These are phyloP conservation scores for Colletotrichum sp. DNA, from an alignment of 2,329 filamentous ascomycete genomes.

Conservation along the genomic window DNA sequence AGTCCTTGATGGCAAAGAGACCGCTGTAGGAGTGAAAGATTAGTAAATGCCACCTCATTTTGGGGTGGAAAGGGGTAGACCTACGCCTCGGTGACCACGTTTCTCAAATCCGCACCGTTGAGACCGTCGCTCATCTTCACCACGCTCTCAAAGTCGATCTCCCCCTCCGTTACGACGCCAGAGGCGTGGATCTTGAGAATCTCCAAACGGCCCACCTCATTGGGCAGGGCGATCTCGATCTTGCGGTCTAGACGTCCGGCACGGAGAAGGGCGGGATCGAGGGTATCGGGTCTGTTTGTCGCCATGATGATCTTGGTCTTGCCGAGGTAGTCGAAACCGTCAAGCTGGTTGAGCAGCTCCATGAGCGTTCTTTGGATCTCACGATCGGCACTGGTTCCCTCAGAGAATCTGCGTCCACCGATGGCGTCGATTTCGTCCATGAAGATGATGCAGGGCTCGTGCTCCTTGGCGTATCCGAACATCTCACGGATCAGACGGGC, in stretches of 20 bases:
- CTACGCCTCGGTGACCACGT: constrained; percentile 98
- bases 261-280: constrained; percentile 90
- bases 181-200: constrained; percentile 97
- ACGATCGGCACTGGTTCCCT: constrained; percentile 95
- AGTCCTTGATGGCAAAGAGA: constrained; percentile 97
- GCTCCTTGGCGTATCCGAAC: constrained; percentile 99
- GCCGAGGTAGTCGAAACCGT: constrained; percentile 98
- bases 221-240: constrained; percentile 96
- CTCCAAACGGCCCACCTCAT: constrained; percentile 94
- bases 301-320: constrained; percentile 99
- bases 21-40: constrained; percentile 61
- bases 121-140: constrained; percentile 99
- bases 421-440: constrained; percentile 99
- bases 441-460: constrained; percentile 99
- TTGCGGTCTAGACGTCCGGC: constrained; percentile 95
- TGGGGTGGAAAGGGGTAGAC: constrained; percentile 41
- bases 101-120: constrained; percentile 96
- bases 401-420: constrained; percentile 93
- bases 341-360: constrained; percentile 97
- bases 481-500: constrained; percentile 97
- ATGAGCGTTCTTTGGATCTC: constrained; percentile 98
- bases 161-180: constrained; percentile 86
- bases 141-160: constrained; percentile 98
- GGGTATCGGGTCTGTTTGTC: constrained; percentile 94
- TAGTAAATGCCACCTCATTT: constrained; percentile 24